These are phyloP conservation scores for Phytophthora nicotianae DNA, from an alignment of 352 stramenopile species.

Conservation along the genomic window DNA sequence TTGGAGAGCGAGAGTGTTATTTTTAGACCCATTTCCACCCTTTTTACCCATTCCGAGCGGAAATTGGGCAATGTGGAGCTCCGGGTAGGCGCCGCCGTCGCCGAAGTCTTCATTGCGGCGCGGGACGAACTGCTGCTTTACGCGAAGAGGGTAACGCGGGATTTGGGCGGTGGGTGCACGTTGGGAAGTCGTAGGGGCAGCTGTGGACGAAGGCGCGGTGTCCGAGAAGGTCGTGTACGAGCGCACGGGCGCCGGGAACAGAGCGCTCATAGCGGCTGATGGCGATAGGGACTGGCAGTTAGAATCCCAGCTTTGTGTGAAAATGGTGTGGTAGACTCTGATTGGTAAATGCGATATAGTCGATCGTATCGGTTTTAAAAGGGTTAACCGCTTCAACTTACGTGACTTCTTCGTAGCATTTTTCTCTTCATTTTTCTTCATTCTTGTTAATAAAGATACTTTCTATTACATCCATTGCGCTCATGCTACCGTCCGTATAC, in stretches of 20 bases:
- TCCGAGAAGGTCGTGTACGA: slow-evolving; percentile 72
- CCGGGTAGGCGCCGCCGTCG: slow-evolving; percentile 97
- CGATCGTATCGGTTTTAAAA: too few relatives aligned
- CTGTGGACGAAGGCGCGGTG: slow-evolving; percentile 29
- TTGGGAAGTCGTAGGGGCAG: slow-evolving; percentile 5
- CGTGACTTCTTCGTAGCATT: too few relatives aligned
- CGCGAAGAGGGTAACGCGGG: slow-evolving; percentile 65
- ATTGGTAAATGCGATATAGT: neutral
- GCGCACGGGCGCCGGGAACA: slow-evolving; percentile 78
- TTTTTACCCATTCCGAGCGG: slow-evolving; percentile 94
- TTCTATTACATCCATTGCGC: too few relatives aligned
- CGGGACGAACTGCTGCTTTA: slow-evolving; percentile 65
- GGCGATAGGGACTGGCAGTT: neutral
- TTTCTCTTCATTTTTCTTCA: too few relatives aligned
- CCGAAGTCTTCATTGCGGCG: slow-evolving; percentile 92
- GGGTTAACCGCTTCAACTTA: too few relatives aligned
- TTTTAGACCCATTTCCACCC: slow-evolving; percentile 64
- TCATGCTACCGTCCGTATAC: too few relatives aligned
- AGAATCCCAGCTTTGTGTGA: neutral
- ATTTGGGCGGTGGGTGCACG: slow-evolving; percentile 9
- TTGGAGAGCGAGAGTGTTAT: slow-evolving; percentile 88
- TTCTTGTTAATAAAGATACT: too few relatives aligned
- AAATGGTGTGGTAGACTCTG: slow-evolving; percentile 5
- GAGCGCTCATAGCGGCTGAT: slow-evolving; percentile 55
- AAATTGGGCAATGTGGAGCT: slow-evolving; percentile 99